Conservation (phyloP, 148 eudicot species). For the Limonium bicolor region DNA sequence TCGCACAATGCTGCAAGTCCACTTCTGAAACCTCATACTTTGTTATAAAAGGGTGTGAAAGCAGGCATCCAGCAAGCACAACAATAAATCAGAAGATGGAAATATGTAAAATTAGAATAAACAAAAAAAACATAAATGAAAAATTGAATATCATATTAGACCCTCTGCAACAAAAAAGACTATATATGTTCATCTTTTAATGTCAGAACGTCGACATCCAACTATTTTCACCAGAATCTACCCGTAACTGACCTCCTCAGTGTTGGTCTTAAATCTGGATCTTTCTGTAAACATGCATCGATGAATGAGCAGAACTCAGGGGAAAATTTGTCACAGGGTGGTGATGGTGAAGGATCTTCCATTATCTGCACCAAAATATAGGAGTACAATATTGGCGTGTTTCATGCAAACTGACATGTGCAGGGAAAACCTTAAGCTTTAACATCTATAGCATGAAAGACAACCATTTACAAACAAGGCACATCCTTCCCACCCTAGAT, state of each 20-base stretch:
- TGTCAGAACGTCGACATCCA: neutral
- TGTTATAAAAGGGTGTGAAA: constrained; percentile 64
- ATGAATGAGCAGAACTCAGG: constrained; percentile 82
- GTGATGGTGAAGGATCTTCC: constrained; percentile 92
- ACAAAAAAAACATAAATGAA: neutral
- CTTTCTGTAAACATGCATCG: constrained; percentile 76
- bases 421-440: too few species aligned
- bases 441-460: too few species aligned
- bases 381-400: too few species aligned
- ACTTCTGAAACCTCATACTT: constrained; percentile 50
- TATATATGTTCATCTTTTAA: neutral
- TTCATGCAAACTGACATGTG: too few species aligned
- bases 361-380: constrained; percentile 49
- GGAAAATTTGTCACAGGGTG: constrained; percentile 43
- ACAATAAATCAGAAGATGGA: neutral
- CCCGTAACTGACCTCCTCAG: constrained; percentile 80
- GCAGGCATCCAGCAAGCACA: constrained; percentile 37
- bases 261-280: constrained; percentile 70
- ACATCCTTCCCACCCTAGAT: neutral
- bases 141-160: too few species aligned
- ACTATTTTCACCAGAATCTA: constrained; percentile 1
- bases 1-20: constrained; percentile 53
- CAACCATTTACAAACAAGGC: neutral
- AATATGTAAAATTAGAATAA: neutral
- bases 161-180: neutral